phyloP scores from a whole-genome alignment of 73 alveolate genomes.

The Paramecium sonneborni region DNA sequence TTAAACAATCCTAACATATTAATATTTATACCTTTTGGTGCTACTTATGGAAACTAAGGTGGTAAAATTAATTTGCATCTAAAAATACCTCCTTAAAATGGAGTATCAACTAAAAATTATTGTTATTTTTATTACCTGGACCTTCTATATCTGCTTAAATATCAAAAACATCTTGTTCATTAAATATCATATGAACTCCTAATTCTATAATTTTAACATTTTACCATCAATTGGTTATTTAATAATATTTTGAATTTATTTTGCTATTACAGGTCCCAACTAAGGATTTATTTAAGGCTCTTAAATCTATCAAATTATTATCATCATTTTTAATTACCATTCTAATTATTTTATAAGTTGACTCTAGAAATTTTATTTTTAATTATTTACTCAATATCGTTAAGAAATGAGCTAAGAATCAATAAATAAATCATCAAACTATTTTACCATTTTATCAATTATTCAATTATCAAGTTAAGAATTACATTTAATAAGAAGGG shows the following conservation, averaged over 20 bases:
- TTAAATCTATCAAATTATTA: background rate
- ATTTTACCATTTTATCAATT: background rate
- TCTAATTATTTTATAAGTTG: background rate
- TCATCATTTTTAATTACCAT: background rate
- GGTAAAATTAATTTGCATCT: conserved; percentile 89
- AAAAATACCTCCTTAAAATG: conserved; percentile 96
- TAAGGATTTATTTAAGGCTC: conserved; percentile 18
- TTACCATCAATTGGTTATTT: conserved; percentile 45
- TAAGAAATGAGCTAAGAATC: background rate
- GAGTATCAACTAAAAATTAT: conserved; percentile 74
- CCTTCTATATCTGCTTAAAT: conserved; percentile 96
- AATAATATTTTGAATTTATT: background rate
- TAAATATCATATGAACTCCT: conserved; percentile 86
- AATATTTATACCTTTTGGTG: conserved; percentile 82
- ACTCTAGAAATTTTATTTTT: background rate
- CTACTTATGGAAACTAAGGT: conserved; percentile 88
- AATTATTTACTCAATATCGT: background rate
- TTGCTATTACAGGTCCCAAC: conserved; percentile 45
- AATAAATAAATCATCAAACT: background rate
- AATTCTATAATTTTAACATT: background rate
- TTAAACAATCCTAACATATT: conserved; percentile 79
- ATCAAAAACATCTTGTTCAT: conserved; percentile 91
- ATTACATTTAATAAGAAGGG: too few species aligned
- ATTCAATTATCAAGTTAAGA: too few species aligned
- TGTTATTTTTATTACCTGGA: conserved; percentile 71